Conservation (phyloP, 805 yeast genomes). For the Saccharomycopsis sp. region DNA sequence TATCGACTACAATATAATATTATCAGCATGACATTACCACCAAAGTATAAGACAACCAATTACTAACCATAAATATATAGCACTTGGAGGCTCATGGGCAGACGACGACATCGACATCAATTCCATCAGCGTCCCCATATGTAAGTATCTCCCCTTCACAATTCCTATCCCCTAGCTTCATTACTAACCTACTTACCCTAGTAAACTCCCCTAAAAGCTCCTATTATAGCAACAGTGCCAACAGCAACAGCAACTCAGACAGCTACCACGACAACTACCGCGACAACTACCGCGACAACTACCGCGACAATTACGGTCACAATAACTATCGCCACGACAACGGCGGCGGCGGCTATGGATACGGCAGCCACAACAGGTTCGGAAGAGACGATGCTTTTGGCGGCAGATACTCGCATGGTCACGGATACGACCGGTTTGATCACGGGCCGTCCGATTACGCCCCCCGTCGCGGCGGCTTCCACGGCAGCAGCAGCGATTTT, state of each 20-base stretch:
- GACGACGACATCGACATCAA: conserved; percentile 64
- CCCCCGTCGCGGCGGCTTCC: not conserved
- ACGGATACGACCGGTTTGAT: not conserved
- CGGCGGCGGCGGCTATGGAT: conserved; percentile 4
- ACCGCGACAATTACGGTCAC: conserved; percentile 8
- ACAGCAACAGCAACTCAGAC: not conserved
- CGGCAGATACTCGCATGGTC: not conserved
- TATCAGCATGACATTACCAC: not conserved
- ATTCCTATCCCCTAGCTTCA: not conserved
- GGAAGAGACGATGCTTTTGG: not conserved
- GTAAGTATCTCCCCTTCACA: conserved; percentile 4
- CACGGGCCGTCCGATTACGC: too few relatives aligned
- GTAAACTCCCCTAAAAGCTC: not conserved
- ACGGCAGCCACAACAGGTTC: not conserved
- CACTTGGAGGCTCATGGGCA: conserved; percentile 51
- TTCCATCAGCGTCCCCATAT: conserved; percentile 45
- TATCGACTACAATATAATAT: too few relatives aligned
- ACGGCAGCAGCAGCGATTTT: not conserved
- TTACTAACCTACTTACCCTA: not conserved
- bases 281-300: conserved; percentile 1
- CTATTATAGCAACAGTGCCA: not conserved
- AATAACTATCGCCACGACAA: conserved; percentile 4
- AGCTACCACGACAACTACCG: not conserved
- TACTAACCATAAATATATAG: too few relatives aligned
- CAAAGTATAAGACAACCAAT: not conserved